Percentiles rank a stretch among this genome's conserved stretches.
These are phyloP conservation scores for Symbiodinium natans DNA, from an alignment of 73 alveolate species.

Conservation along the genomic window DNA sequence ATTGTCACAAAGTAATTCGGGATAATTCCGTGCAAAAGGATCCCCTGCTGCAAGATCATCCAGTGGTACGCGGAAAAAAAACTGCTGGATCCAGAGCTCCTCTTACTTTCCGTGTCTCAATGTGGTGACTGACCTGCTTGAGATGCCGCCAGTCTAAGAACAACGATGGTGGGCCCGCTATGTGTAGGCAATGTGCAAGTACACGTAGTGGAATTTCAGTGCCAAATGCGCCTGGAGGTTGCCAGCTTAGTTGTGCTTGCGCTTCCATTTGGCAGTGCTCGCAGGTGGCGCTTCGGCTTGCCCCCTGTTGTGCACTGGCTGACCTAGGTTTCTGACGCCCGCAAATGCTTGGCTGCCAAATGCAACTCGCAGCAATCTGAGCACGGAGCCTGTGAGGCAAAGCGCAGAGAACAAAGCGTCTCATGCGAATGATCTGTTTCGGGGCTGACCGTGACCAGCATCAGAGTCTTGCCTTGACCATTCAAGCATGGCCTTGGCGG, in stretches of 20 bases:
- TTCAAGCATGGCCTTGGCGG: constrained; percentile 95
- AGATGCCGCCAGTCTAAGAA: no score
- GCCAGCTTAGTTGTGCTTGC: not conserved
- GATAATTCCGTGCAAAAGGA: not conserved
- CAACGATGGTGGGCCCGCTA: not conserved
- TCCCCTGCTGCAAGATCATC: not conserved
- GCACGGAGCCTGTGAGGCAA: constrained; percentile 39
- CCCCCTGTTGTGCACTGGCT: constrained; percentile 93
- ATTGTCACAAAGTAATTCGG: not conserved
- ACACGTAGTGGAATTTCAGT: no score
- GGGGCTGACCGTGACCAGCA: constrained; percentile 96
- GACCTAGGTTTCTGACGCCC: constrained; percentile 4
- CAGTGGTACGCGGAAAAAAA: not conserved
- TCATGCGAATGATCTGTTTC: constrained; percentile 66
- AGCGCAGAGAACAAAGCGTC: constrained; percentile 88
- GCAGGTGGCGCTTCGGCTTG: constrained; percentile 68
- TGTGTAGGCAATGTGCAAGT: not conserved
- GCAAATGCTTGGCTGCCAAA: no score
- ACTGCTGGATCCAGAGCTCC: not conserved
- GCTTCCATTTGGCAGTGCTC: not conserved
- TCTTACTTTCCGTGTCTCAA: not conserved
- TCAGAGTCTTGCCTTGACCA: constrained; percentile 96
- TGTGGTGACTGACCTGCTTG: not conserved
- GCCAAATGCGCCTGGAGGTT: not conserved
- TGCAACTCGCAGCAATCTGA: no score